Percentiles rank a stretch among this genome's conserved stretches.
phyloP scores from a whole-genome alignment of 164 flowering plant genomes.

The Macadamia integrifolia region DNA sequence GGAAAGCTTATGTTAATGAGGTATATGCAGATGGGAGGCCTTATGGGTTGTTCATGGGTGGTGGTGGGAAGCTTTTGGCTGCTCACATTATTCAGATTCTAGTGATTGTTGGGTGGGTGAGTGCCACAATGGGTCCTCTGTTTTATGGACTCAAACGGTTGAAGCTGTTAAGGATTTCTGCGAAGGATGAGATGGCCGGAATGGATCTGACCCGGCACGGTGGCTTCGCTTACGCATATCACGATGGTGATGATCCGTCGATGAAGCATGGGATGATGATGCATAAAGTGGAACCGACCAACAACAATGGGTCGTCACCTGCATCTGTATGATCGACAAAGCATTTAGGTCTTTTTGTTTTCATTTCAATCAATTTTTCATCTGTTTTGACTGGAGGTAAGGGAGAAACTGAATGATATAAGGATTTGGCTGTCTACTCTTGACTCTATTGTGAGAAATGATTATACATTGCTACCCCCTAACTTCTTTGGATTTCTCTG shows the following conservation, averaged over 20 bases:
- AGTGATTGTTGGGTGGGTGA: constrained; percentile 68
- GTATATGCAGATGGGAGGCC: constrained; percentile 49
- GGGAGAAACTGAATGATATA: too few species aligned
- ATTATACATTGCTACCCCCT: neutral
- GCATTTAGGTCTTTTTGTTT: too few species aligned
- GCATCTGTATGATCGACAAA: neutral
- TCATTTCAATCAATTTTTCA: neutral
- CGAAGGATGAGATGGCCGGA: constrained; percentile 75
- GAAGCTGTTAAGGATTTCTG: constrained; percentile 53
- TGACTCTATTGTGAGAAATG: too few species aligned
- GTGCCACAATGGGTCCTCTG: constrained; percentile 69
- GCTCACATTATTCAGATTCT: constrained; percentile 63
- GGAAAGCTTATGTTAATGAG: constrained; percentile 45
- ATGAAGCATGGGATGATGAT: constrained; percentile 5
- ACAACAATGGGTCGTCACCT: neutral
- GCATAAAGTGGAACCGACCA: constrained; percentile 13
- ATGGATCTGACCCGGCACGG: constrained; percentile 85
- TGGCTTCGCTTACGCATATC: constrained; percentile 61
- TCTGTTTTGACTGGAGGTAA: too few species aligned
- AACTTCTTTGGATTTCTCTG: neutral
- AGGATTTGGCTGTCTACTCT: too few species aligned
- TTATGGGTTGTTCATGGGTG: constrained; percentile 80
- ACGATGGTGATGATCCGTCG: constrained; percentile 30
- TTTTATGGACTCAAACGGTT: constrained; percentile 42
- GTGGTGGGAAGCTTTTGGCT: constrained; percentile 56